Percentiles rank a stretch among this genome's conserved stretches.
phyloP scores from a whole-genome alignment of 495 filamentous ascomycete genomes.

The Penicillium canescens region DNA sequence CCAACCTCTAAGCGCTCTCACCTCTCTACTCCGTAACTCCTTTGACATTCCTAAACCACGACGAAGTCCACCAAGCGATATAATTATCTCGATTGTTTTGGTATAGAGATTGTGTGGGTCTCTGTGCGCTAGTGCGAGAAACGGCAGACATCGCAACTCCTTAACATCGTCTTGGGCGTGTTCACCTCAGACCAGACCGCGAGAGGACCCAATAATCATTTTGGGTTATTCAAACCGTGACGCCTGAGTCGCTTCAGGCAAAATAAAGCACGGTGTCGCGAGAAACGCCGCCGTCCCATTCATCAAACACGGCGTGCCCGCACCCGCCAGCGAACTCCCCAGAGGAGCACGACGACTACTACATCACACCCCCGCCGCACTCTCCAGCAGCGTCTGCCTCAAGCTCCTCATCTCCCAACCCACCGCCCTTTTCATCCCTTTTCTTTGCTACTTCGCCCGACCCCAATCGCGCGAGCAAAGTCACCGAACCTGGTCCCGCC shows the following conservation, averaged over 20 bases:
- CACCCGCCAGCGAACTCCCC: slow-evolving; percentile 42
- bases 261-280: slow-evolving; percentile 65
- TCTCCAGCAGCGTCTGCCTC: slow-evolving; percentile 68
- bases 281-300: slow-evolving; percentile 60
- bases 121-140: too few relatives aligned
- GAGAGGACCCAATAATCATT: slow-evolving; percentile 16
- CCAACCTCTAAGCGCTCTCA: slow-evolving; percentile 18
- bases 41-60: slow-evolving; percentile 11
- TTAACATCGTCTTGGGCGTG: too few relatives aligned
- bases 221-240: neutral
- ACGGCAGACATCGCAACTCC: too few relatives aligned
- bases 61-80: neutral
- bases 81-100: neutral
- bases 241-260: slow-evolving; percentile 4
- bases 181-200: neutral
- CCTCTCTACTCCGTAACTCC: slow-evolving; percentile 18
- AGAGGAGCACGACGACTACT: slow-evolving; percentile 51
- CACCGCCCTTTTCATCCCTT: slow-evolving; percentile 67
- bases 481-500: slow-evolving; percentile 57
- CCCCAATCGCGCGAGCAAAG: slow-evolving; percentile 46
- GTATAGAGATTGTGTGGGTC: neutral
- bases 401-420: slow-evolving; percentile 49
- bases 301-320: slow-evolving; percentile 64
- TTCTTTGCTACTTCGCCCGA: slow-evolving; percentile 47
- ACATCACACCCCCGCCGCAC: slow-evolving; percentile 60